Base-by-base conservation (phyloP, 306 rosid species). In the Quercus gilva region DNA sequence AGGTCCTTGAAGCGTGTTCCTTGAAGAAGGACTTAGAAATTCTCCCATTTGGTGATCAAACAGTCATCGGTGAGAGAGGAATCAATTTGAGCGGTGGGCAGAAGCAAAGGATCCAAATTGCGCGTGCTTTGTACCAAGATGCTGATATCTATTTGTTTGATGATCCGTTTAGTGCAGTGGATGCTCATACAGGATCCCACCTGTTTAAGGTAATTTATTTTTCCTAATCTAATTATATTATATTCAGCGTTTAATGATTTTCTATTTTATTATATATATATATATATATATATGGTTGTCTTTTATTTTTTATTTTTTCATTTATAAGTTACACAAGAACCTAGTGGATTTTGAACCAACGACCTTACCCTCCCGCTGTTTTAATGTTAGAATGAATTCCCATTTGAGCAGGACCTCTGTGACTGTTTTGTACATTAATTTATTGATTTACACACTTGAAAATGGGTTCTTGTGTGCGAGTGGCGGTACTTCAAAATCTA, bases 111-210 rank as follows among this genome's bases (percentile, higher is more conserved):
- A 85, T 93, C 31, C 97, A 93, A 79, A 91, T 93, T 37, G 98
- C 97, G 0, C 93, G 98, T 33, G 91, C 97, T 21, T 67, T 93
- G 60, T 93, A 91, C 78, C 94, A 91, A 85, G 97, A 90, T 67
- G 88, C 90, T 75, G 98, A 93, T 75, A 88, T 93, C 72, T 93
- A 91, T 85, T 86, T 93, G 67, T 89, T 91, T 74, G 98, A 91
- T 56, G 98, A 93, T 87, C 98, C 98, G 14, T 93, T 93, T 76
- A 93, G 97, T 77, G 98, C 97, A 55, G 93, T 93, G 33, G 98
- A 93, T 85, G 98, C 97, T 80, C 98, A 93, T 83, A 93, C 98
- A 19, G 94, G 97, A 86, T 93, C 97, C 19, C 97, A 93, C 80
- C 84, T 91, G 75, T 91, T 91, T 83, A 89, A 91, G 92, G 96